Evolutionary conservation across 176 grass and related monocot genomes (phyloP).

Genomic region (Hordeum vulgare): MorexV3_pseudomolecules_assembly NC_058520.1:559229554-559230053

Average conservation of each 20-base stretch:
- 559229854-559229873: not conserved
- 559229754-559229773: not conserved
- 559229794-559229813: constrained; percentile 1
- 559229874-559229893: not conserved
- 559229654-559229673: not conserved
- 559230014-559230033: not conserved
- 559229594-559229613: too few species aligned
- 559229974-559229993: not conserved
- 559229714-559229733: not conserved
- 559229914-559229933: not conserved
- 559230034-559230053: not conserved
- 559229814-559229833: not conserved
- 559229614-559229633: not conserved
- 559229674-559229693: not conserved
- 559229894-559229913: not conserved
- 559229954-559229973: not conserved
- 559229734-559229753: not conserved
- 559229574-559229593: too few species aligned
- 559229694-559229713: not conserved
- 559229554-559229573: too few species aligned
- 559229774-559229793: not conserved
- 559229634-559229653: not conserved
- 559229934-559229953: not conserved
- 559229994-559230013: not conserved
- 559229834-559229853: not conserved